phyloP scores from a whole-genome alignment of 208 protist genomes.

The Wallacemonas sp. region DNA sequence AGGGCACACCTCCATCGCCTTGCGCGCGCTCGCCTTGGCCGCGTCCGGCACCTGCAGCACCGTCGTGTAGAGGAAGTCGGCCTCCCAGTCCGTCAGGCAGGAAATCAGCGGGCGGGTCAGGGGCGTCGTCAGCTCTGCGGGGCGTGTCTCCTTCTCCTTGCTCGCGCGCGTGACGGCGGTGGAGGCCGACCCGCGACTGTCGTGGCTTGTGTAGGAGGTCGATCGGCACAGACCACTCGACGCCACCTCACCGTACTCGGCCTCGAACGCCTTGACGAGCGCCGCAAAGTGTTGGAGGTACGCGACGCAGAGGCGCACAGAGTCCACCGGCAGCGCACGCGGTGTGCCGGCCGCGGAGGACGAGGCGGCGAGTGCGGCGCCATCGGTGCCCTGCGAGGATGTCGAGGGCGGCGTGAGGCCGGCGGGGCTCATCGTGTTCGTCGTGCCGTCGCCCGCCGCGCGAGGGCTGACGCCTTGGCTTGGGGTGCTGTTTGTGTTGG shows the following conservation, averaged over 20 bases:
- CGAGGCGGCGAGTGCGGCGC: background rate
- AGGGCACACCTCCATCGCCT: constrained; percentile 38
- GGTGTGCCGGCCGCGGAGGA: background rate
- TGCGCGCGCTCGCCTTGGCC: constrained; percentile 22
- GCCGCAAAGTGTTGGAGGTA: constrained; percentile 48
- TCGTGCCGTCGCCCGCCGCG: background rate
- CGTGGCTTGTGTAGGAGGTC: constrained; percentile 4
- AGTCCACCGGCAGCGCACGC: constrained; percentile 2
- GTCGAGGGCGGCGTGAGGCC: background rate
- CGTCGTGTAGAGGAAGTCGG: constrained; percentile 59
- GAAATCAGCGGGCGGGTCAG: constrained; percentile 54
- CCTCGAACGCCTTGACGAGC: constrained; percentile 5
- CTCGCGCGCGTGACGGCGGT: constrained; percentile 6
- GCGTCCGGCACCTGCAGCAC: constrained; percentile 46
- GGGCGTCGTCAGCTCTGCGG: constrained; percentile 44
- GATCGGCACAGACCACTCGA: background rate
- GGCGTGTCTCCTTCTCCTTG: constrained; percentile 20
- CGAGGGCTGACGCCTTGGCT: constrained; percentile 3
- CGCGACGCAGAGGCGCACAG: constrained; percentile 36
- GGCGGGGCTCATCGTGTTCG: background rate
- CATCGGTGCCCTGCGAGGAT: background rate
- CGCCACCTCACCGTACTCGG: constrained; percentile 8
- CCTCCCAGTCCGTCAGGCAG: constrained; percentile 61
- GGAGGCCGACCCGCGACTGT: constrained; percentile 3
- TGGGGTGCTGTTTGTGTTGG: background rate